phyloP scores from a whole-genome alignment of 768 basidiomycete genomes.

The Jaapia argillacea region DNA sequence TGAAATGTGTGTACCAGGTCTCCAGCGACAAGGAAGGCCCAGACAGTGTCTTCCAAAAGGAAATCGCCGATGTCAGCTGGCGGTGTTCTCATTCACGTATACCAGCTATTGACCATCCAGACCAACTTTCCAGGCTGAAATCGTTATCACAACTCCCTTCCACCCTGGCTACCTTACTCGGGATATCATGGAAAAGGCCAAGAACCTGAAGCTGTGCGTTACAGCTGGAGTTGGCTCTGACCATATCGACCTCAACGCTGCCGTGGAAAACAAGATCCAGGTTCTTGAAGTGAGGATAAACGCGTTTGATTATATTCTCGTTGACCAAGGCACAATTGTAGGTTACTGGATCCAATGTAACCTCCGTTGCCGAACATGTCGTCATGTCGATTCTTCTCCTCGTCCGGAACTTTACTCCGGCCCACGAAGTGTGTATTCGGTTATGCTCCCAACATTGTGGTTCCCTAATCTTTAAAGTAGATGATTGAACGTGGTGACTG shows the following conservation, averaged over 20 bases:
- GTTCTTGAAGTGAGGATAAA: conserved; percentile 65
- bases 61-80: conserved; percentile 50
- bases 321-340: conserved; percentile 24
- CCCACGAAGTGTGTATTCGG: conserved; percentile 19
- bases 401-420: conserved; percentile 32
- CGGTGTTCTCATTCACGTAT: conserved; percentile 1
- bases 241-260: conserved; percentile 77
- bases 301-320: conserved; percentile 29
- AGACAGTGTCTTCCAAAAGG: conserved; percentile 73
- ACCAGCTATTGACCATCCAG: conserved; percentile 6
- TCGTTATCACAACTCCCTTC: conserved; percentile 79
- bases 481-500: conserved; percentile 27
- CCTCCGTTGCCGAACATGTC: conserved; percentile 32
- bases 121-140: conserved; percentile 44
- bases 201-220: conserved; percentile 74
- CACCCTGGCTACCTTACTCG: conserved; percentile 78
- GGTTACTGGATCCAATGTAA: conserved; percentile 32
- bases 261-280: conserved; percentile 64
- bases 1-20: too few relatives aligned
- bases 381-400: conserved; percentile 33
- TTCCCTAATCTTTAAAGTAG: conserved; percentile 1
- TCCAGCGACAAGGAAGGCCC: conserved; percentile 79
- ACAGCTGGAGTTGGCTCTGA: conserved; percentile 84
- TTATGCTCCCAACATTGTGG: not conserved
- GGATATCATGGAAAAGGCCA: conserved; percentile 66